These are phyloP conservation scores for Fusarium vanettenii DNA, from an alignment of 2,329 filamentous ascomycete species.

Conservation along the genomic window DNA sequence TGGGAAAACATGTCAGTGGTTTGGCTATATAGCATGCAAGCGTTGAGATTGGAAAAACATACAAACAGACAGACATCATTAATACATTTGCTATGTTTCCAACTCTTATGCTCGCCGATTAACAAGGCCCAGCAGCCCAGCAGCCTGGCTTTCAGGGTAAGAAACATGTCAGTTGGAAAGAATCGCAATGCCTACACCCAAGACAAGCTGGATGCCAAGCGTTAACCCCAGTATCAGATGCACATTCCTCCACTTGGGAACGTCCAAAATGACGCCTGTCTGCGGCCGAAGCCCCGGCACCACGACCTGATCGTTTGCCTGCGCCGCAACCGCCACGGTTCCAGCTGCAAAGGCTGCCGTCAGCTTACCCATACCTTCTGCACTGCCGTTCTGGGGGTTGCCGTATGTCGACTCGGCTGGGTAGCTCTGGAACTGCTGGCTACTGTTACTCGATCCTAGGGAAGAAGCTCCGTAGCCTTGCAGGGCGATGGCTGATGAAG, in stretches of 20 bases:
- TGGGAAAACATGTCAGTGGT: background rate
- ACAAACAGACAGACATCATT: background rate
- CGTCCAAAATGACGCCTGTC: conserved; percentile 47
- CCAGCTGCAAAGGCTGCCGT: conserved; percentile 53
- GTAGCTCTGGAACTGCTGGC: conserved; percentile 51
- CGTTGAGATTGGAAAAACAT: conserved; percentile 25
- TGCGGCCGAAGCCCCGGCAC: conserved; percentile 46
- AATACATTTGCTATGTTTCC: background rate
- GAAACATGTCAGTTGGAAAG: conserved; percentile 14
- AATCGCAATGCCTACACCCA: conserved; percentile 32
- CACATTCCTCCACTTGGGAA: conserved; percentile 46
- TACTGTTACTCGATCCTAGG: conserved; percentile 15
- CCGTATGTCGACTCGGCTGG: conserved; percentile 56
- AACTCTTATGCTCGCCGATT: background rate
- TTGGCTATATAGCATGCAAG: conserved; percentile 23
- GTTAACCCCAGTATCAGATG: conserved; percentile 48
- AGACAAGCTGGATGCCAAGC: conserved; percentile 45
- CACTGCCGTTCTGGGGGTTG: conserved; percentile 44
- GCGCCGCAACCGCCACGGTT: conserved; percentile 48
- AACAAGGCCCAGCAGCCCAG: background rate
- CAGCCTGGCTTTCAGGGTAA: background rate
- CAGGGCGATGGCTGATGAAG: conserved; percentile 34
- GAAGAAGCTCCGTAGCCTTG: conserved; percentile 40
- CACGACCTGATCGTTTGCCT: conserved; percentile 43
- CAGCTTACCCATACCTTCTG: conserved; percentile 48